phyloP scores from a whole-genome alignment of 2,329 filamentous ascomycete species.

The Aulographum hederae region DNA sequence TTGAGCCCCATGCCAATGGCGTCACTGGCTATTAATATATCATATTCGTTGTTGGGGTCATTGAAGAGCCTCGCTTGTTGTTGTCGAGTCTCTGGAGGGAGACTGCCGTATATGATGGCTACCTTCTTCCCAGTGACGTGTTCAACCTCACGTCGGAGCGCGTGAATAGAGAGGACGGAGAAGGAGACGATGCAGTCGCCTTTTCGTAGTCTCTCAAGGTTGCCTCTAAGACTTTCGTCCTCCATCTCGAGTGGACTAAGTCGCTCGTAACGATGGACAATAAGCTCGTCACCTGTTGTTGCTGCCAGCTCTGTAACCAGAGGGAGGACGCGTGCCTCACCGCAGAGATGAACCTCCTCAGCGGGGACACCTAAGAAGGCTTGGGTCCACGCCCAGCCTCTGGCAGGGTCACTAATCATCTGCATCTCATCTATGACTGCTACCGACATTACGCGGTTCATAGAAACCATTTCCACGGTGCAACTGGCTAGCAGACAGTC shows the following conservation, averaged over 20 bases:
- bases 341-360: constrained; percentile 81
- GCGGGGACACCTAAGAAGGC: constrained; percentile 76
- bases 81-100: constrained; percentile 84
- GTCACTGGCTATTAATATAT: constrained; percentile 83
- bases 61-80: constrained; percentile 90
- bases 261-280: constrained; percentile 69
- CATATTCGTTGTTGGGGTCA: constrained; percentile 86
- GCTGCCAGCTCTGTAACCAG: constrained; percentile 63
- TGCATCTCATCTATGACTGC: constrained; percentile 98
- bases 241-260: constrained; percentile 60
- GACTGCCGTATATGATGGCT: constrained; percentile 78
- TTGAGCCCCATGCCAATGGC: constrained; percentile 97
- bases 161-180: constrained; percentile 64
- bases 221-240: constrained; percentile 40
- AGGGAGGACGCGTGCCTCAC: constrained; percentile 66
- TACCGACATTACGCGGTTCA: constrained; percentile 52
- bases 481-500: constrained; percentile 50
- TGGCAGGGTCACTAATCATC: constrained; percentile 67
- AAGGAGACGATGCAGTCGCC: constrained; percentile 86
- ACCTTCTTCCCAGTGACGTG: constrained; percentile 57
- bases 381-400: constrained; percentile 90
- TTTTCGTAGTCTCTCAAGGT: constrained; percentile 54
- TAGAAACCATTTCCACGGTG: constrained; percentile 77
- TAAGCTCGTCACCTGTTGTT: constrained; percentile 61
- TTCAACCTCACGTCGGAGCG: constrained; percentile 63